Base-by-base conservation (phyloP, 1,284 basidiomycete genomes). In the Moesziomyces globuligerus region DNA sequence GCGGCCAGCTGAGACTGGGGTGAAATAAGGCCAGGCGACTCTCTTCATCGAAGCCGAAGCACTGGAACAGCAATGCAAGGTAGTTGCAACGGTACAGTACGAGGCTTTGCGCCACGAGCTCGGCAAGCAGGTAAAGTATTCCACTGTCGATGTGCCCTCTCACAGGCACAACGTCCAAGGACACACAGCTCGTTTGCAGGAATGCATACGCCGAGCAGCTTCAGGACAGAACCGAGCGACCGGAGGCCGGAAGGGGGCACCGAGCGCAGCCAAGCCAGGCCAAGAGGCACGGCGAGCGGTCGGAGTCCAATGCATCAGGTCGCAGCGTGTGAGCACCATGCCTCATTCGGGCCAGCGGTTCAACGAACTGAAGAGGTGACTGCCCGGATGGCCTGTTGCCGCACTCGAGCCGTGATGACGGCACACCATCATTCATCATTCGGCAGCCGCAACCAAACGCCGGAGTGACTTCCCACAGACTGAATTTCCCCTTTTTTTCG, bases 71-170 rank as follows among this genome's bases (percentile, higher is more conserved):
- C 32, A 17, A 34, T n/a, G n/a, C n/a, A 32, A 8, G 18, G 21
- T 21, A 41, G 40, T 41, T 41, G 10, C 13, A 23, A n/a, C 37
- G 47, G 47, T 48, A 39, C 47, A 10, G 37, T 13, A 17, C 32
- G n/a, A n/a, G 11, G 36, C 36, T 38, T 39, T 20, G 24, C 40
- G 26, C 52, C 52, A 54, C 43, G 52, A 37, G 37, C 52, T 54
- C 52, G 52, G 52, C 44, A 47, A 54, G 44, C 29, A 18, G 17
- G 17, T 15, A 43, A 24, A 23, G 41, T 21, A 18, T 39, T 39
- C 32, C 15, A 34, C 32, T 34, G 32, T 17, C 29, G 29, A 4
- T 29, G 11, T 15, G 32, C n/a, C n/a, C 32, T 2, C 32, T 13
- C 32, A 34, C 15, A 4, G 5, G 32, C 13, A 13, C 32, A 34